A percentile compares a stretch with the other conserved stretches of the same genome.
phyloP scores from a whole-genome alignment of 805 yeast genomes.

The Metschnikowia rubicola region DNA sequence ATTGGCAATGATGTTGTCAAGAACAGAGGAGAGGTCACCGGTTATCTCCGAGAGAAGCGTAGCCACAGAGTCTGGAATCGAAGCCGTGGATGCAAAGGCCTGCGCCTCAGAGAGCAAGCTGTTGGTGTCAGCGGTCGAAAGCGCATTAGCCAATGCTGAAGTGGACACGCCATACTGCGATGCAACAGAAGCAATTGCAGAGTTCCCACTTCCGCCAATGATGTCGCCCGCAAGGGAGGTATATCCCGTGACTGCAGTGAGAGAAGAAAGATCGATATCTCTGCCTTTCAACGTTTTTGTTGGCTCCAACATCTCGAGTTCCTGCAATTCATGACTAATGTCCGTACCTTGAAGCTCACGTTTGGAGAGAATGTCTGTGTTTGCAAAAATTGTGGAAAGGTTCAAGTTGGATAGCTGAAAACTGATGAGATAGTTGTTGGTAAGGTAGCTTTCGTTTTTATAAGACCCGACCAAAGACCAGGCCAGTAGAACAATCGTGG shows the following conservation, averaged over 20 bases:
- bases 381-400: conserved; percentile 27
- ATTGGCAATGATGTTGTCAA: conserved; percentile 18
- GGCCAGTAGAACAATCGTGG: conserved; percentile 27
- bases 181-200: conserved; percentile 6
- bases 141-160: conserved; percentile 5
- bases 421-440: conserved; percentile 33
- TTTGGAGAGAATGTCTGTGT: conserved; percentile 2
- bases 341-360: not conserved
- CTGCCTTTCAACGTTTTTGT: conserved; percentile 4
- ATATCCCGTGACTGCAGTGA: conserved; percentile 5
- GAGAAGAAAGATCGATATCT: conserved; percentile 1
- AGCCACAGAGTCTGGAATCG: conserved; percentile 15
- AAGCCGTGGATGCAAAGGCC: conserved; percentile 13
- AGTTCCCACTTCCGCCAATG: conserved; percentile 2
- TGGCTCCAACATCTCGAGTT: not conserved
- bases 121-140: conserved; percentile 5
- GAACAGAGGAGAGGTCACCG: conserved; percentile 16
- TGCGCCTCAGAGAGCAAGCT: conserved; percentile 11
- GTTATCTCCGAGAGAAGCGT: conserved; percentile 13
- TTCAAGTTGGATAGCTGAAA: conserved; percentile 34
- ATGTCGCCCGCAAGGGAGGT: conserved; percentile 3
- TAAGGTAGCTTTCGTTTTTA: conserved; percentile 30
- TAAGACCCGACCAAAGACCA: conserved; percentile 41
- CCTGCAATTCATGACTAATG: not conserved
- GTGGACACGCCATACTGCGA: conserved; percentile 9